Percentiles rank a stretch among this genome's conserved stretches.
Conservation (phyloP, 202 grass and related monocot genomes). For the Setaria viridis region DNA sequence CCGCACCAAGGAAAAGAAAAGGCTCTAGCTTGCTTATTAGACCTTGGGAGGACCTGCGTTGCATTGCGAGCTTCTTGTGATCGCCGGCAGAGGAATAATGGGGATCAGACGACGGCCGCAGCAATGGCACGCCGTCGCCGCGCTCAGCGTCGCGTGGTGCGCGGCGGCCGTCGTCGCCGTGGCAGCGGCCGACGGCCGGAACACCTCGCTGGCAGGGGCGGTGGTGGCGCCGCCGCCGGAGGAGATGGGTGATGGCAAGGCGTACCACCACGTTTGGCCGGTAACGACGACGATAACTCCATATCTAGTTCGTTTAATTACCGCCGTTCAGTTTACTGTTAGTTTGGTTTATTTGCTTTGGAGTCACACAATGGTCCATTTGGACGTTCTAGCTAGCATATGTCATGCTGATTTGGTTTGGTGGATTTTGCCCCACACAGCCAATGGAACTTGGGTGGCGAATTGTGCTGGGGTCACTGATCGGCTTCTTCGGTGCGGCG, state of each 20-base stretch:
- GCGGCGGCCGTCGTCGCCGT: conserved; percentile 20
- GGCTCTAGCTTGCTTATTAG: too few relatives aligned
- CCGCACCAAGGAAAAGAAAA: too few relatives aligned
- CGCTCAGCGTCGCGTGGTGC: conserved; percentile 31
- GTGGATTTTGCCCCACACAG: conserved; percentile 26
- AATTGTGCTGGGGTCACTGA: conserved; percentile 64
- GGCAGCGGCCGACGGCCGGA: conserved; percentile 20
- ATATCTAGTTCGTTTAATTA: not conserved
- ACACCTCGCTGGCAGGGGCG: not conserved
- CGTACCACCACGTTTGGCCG: conserved; percentile 85
- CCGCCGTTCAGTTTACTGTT: not conserved
- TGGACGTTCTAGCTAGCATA: not conserved
- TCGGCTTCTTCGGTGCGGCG: conserved; percentile 81
- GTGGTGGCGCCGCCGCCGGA: not conserved
- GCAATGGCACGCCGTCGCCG: conserved; percentile 41
- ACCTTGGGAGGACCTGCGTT: too few relatives aligned
- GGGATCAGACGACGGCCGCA: not conserved
- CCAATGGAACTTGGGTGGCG: conserved; percentile 70
- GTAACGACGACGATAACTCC: conserved; percentile 34
- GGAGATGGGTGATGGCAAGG: conserved; percentile 46
- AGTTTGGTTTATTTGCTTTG: too few relatives aligned
- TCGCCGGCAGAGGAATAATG: conserved; percentile 30
- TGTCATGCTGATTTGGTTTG: conserved; percentile 19
- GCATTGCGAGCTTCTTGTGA: too few relatives aligned
- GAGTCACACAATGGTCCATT: too few relatives aligned